Evolutionary conservation across 352 stramenopile species (phyloP).

Genomic region (Globisporangium middletonii): DNA sequence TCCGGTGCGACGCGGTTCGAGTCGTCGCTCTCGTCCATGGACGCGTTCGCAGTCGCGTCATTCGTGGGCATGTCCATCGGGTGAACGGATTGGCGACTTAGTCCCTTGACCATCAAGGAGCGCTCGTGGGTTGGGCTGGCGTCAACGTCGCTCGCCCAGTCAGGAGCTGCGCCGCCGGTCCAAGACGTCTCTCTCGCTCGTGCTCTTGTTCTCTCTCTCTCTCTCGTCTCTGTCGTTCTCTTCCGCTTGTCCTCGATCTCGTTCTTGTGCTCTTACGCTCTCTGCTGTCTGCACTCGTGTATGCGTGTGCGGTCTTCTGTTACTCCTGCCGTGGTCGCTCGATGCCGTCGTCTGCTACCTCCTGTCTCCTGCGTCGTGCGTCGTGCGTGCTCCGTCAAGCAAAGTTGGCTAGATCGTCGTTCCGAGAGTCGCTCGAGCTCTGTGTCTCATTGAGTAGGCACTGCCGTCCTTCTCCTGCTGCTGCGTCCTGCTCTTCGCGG

Average conservation of each 20-base stretch:
- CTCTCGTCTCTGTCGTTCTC: background rate
- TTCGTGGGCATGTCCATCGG: conserved; percentile 38
- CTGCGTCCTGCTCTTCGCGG: no score
- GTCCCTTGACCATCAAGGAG: conserved; percentile 41
- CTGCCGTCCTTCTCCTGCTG: no score
- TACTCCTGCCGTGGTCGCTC: background rate
- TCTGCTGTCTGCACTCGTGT: background rate
- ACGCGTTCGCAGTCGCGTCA: background rate
- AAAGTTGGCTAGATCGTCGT: no score
- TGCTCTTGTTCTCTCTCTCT: background rate
- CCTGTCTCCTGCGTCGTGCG: no score
- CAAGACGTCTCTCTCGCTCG: background rate
- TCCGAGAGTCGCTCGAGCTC: no score
- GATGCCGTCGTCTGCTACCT: no score
- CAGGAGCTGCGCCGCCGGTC: background rate
- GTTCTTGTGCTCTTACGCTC: background rate
- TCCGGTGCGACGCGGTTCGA: background rate
- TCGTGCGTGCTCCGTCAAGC: no score
- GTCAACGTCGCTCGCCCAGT: conserved; percentile 2
- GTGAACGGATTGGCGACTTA: conserved; percentile 63
- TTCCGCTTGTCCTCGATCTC: background rate
- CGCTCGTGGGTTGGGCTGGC: conserved; percentile 4
- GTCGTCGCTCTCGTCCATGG: conserved; percentile 14
- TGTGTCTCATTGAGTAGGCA: no score
- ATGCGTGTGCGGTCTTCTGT: background rate